Evolutionary conservation across 2,329 filamentous ascomycete species (phyloP).

Genomic region (Curvularia hawaiiensis): DNA sequence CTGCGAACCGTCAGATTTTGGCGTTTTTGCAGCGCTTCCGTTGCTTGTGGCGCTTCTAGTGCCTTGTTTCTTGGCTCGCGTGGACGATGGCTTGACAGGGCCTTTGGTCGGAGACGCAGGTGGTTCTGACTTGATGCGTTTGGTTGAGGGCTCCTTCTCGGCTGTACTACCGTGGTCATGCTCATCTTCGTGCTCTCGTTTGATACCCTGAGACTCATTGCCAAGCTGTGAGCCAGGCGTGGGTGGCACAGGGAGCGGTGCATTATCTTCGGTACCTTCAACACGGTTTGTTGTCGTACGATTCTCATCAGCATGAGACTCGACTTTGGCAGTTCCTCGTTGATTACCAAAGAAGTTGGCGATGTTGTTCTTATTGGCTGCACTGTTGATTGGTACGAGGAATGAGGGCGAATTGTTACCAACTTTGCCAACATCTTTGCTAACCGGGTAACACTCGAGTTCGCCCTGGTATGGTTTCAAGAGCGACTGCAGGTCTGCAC

Average conservation of each 20-base stretch:
- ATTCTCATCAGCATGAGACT: conserved; percentile 49
- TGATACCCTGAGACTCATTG: conserved; percentile 47
- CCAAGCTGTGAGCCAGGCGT: conserved; percentile 10
- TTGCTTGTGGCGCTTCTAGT: conserved; percentile 64
- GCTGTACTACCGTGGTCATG: conserved; percentile 39
- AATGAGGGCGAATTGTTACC: conserved; percentile 88
- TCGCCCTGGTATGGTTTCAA: conserved; percentile 80
- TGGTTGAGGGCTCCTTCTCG: conserved; percentile 45
- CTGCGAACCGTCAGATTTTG: conserved; percentile 57
- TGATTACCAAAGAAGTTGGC: conserved; percentile 85
- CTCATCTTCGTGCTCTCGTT: conserved; percentile 54
- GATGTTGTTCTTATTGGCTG: conserved; percentile 90
- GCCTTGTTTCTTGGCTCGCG: conserved; percentile 48
- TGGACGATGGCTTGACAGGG: conserved; percentile 30
- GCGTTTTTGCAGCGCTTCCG: conserved; percentile 51
- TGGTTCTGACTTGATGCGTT: conserved; percentile 36
- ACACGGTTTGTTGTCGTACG: conserved; percentile 51
- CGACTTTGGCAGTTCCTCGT: conserved; percentile 45
- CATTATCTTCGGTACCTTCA: conserved; percentile 57
- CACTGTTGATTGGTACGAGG: conserved; percentile 80
- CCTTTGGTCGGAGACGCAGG: conserved; percentile 28
- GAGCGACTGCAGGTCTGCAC: conserved; percentile 74
- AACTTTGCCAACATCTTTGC: conserved; percentile 89
- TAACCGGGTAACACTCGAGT: conserved; percentile 84
- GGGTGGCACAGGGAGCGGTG: conserved; percentile 53